Evolutionary conservation across 2,329 filamentous ascomycete species (phyloP).

Genomic region (Coniochaeta sp.): DNA sequence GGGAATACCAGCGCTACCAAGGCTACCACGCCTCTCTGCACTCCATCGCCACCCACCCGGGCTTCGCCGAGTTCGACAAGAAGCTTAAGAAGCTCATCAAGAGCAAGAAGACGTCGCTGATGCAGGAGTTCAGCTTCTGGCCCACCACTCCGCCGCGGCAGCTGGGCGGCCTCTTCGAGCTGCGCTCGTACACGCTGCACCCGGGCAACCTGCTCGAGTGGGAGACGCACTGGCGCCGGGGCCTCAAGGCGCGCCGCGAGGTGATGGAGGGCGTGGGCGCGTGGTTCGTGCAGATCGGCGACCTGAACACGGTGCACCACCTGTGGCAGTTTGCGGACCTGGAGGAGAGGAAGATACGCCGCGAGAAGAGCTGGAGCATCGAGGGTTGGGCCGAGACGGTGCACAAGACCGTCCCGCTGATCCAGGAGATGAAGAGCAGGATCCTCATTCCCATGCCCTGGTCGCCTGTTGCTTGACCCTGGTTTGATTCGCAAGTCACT

Average conservation of each 20-base stretch:
- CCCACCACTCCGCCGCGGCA: slow-evolving; percentile 85
- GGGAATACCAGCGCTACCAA: slow-evolving; percentile 97
- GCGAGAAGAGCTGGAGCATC: slow-evolving; percentile 92
- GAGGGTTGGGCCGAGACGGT: slow-evolving; percentile 97
- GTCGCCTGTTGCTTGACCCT: slow-evolving; percentile 75
- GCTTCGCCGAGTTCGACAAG: slow-evolving; percentile 74
- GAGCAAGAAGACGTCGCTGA: slow-evolving; percentile 80
- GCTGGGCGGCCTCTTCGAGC: slow-evolving; percentile 88
- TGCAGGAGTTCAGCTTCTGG: slow-evolving; percentile 99
- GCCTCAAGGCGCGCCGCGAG: slow-evolving; percentile 81
- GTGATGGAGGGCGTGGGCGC: slow-evolving; percentile 98
- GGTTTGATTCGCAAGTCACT: not conserved
- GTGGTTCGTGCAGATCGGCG: slow-evolving; percentile 98
- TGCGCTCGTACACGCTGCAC: slow-evolving; percentile 92
- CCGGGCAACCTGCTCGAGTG: slow-evolving; percentile 95
- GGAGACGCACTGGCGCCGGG: slow-evolving; percentile 96
- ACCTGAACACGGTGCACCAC: slow-evolving; percentile 95
- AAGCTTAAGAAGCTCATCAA: slow-evolving; percentile 82
- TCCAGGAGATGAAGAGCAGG: slow-evolving; percentile 91
- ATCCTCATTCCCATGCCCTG: slow-evolving; percentile 93
- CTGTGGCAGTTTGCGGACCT: slow-evolving; percentile 98
- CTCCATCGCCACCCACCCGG: slow-evolving; percentile 73
- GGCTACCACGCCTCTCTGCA: slow-evolving; percentile 92
- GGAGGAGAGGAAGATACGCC: slow-evolving; percentile 81
- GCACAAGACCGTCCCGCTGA: slow-evolving; percentile 95